phyloP scores from a whole-genome alignment of 2,329 filamentous ascomycete species.

The Allantophomopsis cytisporea region DNA sequence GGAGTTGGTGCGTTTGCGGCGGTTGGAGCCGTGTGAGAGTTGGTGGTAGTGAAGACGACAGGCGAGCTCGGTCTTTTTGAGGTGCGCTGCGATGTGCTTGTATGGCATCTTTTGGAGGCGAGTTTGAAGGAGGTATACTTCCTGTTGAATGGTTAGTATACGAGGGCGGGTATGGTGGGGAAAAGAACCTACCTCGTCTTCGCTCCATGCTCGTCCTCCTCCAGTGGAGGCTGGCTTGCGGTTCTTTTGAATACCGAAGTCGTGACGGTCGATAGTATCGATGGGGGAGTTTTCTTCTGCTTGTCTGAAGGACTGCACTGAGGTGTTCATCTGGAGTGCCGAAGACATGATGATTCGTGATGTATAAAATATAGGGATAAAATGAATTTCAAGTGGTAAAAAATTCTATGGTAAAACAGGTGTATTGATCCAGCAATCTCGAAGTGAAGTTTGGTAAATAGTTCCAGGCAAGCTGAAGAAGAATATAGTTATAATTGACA shows the following conservation, averaged over 20 bases:
- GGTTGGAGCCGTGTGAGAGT: conserved; percentile 68
- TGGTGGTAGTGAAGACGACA: conserved; percentile 84
- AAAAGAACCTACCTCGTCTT: conserved; percentile 55
- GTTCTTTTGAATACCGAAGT: conserved; percentile 48
- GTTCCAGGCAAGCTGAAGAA: no score
- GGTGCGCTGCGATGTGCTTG: conserved; percentile 74
- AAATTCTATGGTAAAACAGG: conserved; percentile 8
- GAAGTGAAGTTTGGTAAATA: no score
- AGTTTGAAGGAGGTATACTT: conserved; percentile 72
- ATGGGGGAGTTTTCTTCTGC: conserved; percentile 18
- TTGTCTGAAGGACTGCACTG: no score
- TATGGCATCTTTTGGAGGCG: conserved; percentile 82
- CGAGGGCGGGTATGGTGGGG: background rate
- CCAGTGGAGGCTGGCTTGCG: conserved; percentile 58
- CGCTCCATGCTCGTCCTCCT: conserved; percentile 71
- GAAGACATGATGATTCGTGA: conserved; percentile 14
- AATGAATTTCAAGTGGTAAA: conserved; percentile 5
- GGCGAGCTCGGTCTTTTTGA: conserved; percentile 80
- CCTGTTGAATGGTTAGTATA: conserved; percentile 30
- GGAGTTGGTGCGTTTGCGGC: conserved; percentile 63
- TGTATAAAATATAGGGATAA: conserved; percentile 13
- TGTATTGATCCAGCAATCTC: conserved; percentile 14
- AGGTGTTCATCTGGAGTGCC: conserved; percentile 18
- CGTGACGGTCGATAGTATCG: conserved; percentile 41
- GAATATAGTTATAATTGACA: background rate